Evolutionary conservation across 140 eudicot genomes (phyloP), one percentile per base, ranked within the genome.

Genomic region (Anethum foeniculum): DNA sequence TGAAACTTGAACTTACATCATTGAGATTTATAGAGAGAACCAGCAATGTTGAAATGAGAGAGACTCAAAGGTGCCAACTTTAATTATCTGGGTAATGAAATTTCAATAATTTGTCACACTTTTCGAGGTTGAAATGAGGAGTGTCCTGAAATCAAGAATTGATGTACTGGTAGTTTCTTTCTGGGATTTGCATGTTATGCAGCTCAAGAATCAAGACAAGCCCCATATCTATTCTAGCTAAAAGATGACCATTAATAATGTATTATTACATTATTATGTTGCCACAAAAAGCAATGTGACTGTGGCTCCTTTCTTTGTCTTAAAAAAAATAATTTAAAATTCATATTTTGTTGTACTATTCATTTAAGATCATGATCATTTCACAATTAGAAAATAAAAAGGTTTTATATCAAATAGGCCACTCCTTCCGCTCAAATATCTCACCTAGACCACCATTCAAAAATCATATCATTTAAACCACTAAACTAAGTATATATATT

Each of bases 1-100:
- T 58, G 21, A 47, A 60, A 47, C 43, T 18, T 6, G 12, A 81
- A 84, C 90, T 84, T 78, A 82, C 90, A 82, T 81, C 81, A 85
- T 80, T 77, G 80, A 43, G 79, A 79, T 79, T 47, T 47, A 34
- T 16, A 58, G 65, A 56, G 34, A 69, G 32, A 76, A 39, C 30
- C 65, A 54, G 80, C 80, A 48, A 49, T 43, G 69, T 46, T 14
- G 18, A 73, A 21, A 30, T 38, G 77, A 73, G 32, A 73, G 49
- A 39, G n/a, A 74, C 43, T 43, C 48, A 44, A 74, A 44, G 58
- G 43, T 1, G 7, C 16, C 30, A 52, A 73, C 52, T 73, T 73
- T 12, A 41, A 51, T n/a, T 21, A 41, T 72, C 52, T 39, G 77
- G 30, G 25, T 41, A 39, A 18, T 41, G 6, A 71, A 19, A 71